Percentiles rank a stretch among this genome's conserved stretches.
These are phyloP conservation scores for Dictyostelium intermedium DNA, from an alignment of 78 protist genomes.

Conservation along the genomic window DNA sequence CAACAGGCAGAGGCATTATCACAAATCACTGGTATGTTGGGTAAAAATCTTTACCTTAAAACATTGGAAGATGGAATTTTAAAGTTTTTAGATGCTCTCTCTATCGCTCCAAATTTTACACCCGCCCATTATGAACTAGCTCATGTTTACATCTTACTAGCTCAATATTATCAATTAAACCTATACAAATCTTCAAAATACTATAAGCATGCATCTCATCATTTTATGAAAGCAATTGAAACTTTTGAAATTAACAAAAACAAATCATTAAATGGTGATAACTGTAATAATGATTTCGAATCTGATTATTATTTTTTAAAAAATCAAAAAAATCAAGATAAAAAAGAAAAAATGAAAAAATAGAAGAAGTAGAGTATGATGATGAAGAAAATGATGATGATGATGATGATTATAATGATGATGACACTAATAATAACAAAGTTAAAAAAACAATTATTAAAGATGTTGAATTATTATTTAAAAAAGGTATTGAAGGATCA, in stretches of 20 bases:
- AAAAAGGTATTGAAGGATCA: conserved; percentile 34
- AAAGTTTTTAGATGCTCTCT: conserved; percentile 39
- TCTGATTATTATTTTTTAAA: neutral
- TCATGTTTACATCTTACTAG: conserved; percentile 24
- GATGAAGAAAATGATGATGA: neutral
- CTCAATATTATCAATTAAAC: conserved; percentile 9
- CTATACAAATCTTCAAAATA: neutral
- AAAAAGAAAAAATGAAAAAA: too few relatives aligned
- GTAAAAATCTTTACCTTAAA: conserved; percentile 42
- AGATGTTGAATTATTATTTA: neutral
- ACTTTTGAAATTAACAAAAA: neutral
- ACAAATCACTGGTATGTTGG: conserved; percentile 19
- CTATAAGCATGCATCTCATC: conserved; percentile 17
- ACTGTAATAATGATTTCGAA: neutral
- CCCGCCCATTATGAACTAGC: conserved; percentile 48
- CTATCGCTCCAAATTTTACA: conserved; percentile 16
- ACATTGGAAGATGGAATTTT: conserved; percentile 50
- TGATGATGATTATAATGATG: neutral
- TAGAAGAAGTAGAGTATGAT: neutral
- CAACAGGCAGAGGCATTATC: conserved; percentile 32
- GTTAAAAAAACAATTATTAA: neutral
- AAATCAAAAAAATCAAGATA: neutral
- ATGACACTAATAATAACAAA: neutral
- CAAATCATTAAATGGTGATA: neutral
- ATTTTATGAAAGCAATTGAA: conserved; percentile 7